Base-by-base conservation (phyloP, 2,329 filamentous ascomycete genomes). In the Penicillium paneum region DNA sequence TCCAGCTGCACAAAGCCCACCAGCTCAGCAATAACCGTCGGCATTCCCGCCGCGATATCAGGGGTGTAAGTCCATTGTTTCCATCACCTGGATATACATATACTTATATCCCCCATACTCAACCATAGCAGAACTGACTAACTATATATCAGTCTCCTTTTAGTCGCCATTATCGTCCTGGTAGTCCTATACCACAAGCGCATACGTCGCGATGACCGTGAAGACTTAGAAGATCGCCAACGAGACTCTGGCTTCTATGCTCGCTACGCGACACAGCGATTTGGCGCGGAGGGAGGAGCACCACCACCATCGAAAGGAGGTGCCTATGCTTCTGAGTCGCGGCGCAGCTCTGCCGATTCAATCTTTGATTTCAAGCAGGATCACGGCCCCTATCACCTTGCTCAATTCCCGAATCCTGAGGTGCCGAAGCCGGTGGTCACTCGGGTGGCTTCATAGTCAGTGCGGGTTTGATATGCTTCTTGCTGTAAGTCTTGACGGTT, bases 301-400 rank as follows among this genome's bases (percentile, higher is more conserved):
- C 35, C 35, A n/a, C 32, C 24, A 19, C 35, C 35, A n/a, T 13
- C 31, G 15, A 34, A 19, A 4, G 35, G 28, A 15, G 34, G 21
- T 11, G 12, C 43, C 3, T 13, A 49, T 39, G 11, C 43, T 26
- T 34, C 43, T 1, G 17, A 51, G 13, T 54, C 52, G 3, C 52
- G 46, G 4, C 52, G 46, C 4, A 43, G 32, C 19, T 54, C 52
- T 0, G 46, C 12, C 8, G 52, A 54, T 0, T 54, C 52, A 11
- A 21, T 54, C 15, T 54, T 34, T 36, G 52, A 54, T 38, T 50
- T 50, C n/a, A 54, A 54, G 40, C 46, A 54, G 26, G 52, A 54
- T 17, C 40, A 50, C 17, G 52, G 52, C 3, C 46, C 26, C 4
- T 54, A 54, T 32, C 52, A 50, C 19, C 19, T 54, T 15, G 52